Percentiles rank a stretch among this genome's conserved stretches.
phyloP scores from a whole-genome alignment of 768 basidiomycete species.

The Saitozyma podzolica region DNA sequence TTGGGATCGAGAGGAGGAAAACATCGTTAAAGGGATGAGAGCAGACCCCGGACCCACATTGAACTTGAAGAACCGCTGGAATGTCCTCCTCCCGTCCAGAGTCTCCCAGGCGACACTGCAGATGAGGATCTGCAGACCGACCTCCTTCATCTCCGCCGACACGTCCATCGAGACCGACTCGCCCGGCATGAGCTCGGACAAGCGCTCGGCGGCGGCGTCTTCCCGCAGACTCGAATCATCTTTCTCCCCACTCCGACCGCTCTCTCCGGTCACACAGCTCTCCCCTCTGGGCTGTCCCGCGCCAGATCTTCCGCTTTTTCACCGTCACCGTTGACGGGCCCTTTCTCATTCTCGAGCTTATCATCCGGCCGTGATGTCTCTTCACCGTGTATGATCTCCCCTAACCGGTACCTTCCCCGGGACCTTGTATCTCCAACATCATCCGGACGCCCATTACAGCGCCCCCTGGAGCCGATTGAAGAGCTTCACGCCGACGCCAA shows the following conservation, averaged over 20 bases:
- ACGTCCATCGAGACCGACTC: constrained; percentile 69
- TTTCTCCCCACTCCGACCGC: constrained; percentile 58
- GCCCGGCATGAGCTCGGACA: constrained; percentile 56
- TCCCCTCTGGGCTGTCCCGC: constrained; percentile 48
- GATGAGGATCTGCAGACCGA: constrained; percentile 84
- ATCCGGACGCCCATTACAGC: constrained; percentile 64
- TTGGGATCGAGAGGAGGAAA: neutral
- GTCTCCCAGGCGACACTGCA: constrained; percentile 82
- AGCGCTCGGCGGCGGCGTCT: constrained; percentile 58
- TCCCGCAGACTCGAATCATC: constrained; percentile 71
- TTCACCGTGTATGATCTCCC: constrained; percentile 33
- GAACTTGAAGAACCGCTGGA: constrained; percentile 90
- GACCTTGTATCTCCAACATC: constrained; percentile 77
- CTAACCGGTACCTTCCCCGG: constrained; percentile 60
- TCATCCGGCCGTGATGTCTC: constrained; percentile 54
- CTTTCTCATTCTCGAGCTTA: constrained; percentile 26
- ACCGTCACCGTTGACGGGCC: constrained; percentile 61
- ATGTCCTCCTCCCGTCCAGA: constrained; percentile 58
- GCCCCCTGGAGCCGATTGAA: constrained; percentile 69
- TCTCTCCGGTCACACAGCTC: constrained; percentile 21
- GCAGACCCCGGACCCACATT: constrained; percentile 59
- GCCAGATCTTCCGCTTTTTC: constrained; percentile 73
- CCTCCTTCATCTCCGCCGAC: constrained; percentile 87
- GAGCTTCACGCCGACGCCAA: constrained; percentile 75
- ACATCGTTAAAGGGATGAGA: neutral